A percentile compares a stretch with the other conserved stretches of the same genome.
phyloP scores from a whole-genome alignment of 1,284 basidiomycete species.

The Tetrapyrgos nigripes region DNA sequence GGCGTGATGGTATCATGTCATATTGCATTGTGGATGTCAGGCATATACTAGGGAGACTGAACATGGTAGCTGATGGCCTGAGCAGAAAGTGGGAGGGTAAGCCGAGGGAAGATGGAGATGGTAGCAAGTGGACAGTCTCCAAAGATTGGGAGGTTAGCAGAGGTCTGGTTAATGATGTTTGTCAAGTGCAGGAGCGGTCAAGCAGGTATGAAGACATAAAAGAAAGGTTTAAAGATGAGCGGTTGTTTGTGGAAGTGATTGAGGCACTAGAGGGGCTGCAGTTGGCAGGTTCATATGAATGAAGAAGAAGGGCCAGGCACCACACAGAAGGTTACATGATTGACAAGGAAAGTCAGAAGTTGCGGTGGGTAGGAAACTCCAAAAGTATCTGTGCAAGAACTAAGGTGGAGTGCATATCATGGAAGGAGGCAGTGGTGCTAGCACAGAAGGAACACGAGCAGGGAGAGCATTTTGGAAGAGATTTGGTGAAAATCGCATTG shows the following conservation, averaged over 20 bases:
- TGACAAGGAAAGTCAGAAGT: conserved; percentile 28
- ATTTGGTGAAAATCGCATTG: no score
- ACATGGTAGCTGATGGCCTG: conserved; percentile 20
- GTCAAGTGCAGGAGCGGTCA: conserved; percentile 10
- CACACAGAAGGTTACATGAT: no score
- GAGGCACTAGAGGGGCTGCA: conserved; percentile 32
- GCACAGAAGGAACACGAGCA: conserved; percentile 22
- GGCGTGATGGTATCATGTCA: no score
- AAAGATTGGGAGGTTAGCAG: neutral
- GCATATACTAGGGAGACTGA: conserved; percentile 20
- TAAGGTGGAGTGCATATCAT: conserved; percentile 22
- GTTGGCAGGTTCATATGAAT: neutral
- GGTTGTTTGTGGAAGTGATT: no score
- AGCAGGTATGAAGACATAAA: conserved; percentile 38
- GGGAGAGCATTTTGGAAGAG: conserved; percentile 38
- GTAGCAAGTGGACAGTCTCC: conserved; percentile 40
- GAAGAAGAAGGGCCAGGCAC: conserved; percentile 29
- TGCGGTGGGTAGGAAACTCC: conserved; percentile 26
- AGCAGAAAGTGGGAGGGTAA: conserved; percentile 17
- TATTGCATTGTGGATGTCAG: conserved; percentile 20
- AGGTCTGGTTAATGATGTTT: conserved; percentile 38
- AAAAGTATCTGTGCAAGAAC: conserved; percentile 20
- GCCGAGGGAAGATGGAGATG: conserved; percentile 28
- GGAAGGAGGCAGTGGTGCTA: conserved; percentile 18
- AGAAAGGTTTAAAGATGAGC: no score